Evolutionary conservation across 192 early-diverging fungal genomes (phyloP).

Genomic region (Rhizophlyctis rosea): DNA sequence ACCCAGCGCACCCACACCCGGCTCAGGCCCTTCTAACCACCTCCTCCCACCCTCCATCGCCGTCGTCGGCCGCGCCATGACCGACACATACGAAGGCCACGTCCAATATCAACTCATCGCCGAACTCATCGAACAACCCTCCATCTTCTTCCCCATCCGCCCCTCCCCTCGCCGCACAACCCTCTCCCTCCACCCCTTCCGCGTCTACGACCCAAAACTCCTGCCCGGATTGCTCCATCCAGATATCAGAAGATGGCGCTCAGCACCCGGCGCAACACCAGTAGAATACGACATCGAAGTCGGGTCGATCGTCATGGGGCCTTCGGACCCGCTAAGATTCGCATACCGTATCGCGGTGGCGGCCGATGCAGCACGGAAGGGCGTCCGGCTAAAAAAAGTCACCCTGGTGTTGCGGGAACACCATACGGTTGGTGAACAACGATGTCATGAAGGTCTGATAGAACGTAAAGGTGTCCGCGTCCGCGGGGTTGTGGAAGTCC

Average conservation of each 20-base stretch:
- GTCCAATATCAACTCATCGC: constrained; percentile 35
- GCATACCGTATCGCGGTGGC: constrained; percentile 45
- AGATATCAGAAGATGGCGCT: constrained; percentile 48
- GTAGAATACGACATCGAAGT: constrained; percentile 54
- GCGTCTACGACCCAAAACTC: constrained; percentile 47
- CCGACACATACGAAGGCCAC: constrained; percentile 20
- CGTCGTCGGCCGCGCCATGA: constrained; percentile 11
- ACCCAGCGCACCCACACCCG: constrained; percentile 8
- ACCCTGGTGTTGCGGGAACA: constrained; percentile 38
- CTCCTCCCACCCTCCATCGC: constrained; percentile 23
- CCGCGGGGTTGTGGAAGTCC: constrained; percentile 28
- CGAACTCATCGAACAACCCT: constrained; percentile 24
- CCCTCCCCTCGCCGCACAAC: constrained; percentile 10
- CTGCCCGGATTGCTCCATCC: constrained; percentile 44
- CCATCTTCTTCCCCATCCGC: constrained; percentile 7
- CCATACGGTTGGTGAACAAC: constrained; percentile 38
- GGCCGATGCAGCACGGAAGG: constrained; percentile 37
- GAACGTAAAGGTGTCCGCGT: constrained; percentile 17
- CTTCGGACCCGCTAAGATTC: constrained; percentile 42
- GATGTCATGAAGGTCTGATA: constrained; percentile 19
- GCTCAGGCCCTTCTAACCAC: constrained; percentile 21
- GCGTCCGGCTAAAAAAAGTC: constrained; percentile 42
- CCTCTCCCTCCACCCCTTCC: constrained; percentile 29
- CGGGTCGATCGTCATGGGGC: constrained; percentile 38
- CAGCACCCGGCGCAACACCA: constrained; percentile 40